These are phyloP conservation scores for Meredithiella fracta DNA, from an alignment of 2,329 filamentous ascomycete genomes.

Conservation along the genomic window DNA sequence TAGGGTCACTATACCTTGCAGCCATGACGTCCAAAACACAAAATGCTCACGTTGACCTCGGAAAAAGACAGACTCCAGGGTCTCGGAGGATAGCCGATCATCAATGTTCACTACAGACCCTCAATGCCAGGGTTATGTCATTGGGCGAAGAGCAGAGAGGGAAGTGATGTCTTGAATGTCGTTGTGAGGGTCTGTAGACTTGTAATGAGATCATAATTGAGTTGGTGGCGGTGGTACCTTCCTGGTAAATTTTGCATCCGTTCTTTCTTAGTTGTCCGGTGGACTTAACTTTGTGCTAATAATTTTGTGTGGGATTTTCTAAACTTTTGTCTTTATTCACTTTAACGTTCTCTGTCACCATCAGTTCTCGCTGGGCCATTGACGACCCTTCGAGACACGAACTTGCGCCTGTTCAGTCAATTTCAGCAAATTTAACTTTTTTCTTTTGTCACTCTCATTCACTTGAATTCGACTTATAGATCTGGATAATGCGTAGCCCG, in stretches of 20 bases:
- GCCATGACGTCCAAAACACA: not conserved
- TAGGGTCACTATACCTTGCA: not conserved
- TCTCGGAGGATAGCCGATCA: not conserved
- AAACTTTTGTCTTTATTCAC: not conserved
- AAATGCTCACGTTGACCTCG: not conserved
- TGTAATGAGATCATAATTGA: not conserved
- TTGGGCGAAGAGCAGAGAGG: no score
- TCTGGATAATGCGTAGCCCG: slow-evolving; percentile 8
- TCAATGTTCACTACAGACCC: not conserved
- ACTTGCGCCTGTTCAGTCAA: no score
- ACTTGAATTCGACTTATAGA: not conserved
- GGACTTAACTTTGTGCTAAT: not conserved
- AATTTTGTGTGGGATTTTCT: not conserved
- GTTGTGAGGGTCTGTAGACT: not conserved
- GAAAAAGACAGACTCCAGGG: not conserved
- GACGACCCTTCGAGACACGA: no score
- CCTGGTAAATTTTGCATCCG: not conserved
- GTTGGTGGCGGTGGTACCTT: not conserved
- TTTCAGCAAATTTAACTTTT: not conserved
- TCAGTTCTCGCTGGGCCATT: not conserved
- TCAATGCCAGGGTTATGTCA: not conserved
- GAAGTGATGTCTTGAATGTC: not conserved
- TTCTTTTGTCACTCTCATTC: not conserved
- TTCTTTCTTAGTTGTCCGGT: not conserved
- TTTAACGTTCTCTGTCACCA: not conserved